These are phyloP conservation scores for Claviceps maximensis DNA, from an alignment of 2,329 filamentous ascomycete genomes.

Conservation along the genomic window DNA sequence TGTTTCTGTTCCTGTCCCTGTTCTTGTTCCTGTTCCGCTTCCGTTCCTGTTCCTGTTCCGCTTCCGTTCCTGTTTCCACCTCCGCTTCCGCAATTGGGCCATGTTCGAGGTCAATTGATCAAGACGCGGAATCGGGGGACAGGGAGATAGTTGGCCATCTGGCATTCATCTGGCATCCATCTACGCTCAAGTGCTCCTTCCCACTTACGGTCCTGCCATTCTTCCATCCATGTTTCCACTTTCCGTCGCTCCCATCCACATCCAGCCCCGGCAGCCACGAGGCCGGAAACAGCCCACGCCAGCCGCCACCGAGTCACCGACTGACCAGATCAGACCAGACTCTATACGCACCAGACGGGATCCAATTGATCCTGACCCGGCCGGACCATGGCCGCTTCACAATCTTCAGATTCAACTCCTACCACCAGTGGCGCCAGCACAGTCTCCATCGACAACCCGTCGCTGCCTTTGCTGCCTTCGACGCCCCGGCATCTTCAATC, in stretches of 20 bases:
- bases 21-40: too few species aligned
- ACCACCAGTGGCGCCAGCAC: background rate
- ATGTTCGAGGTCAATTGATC: too few species aligned
- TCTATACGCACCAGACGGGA: too few species aligned
- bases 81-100: too few species aligned
- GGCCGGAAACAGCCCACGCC: background rate
- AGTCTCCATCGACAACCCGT: slow-evolving; percentile 3
- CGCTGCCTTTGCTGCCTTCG: background rate
- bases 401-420: slow-evolving; percentile 1
- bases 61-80: too few species aligned
- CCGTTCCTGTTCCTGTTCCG: too few species aligned
- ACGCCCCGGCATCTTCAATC: background rate
- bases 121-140: too few species aligned
- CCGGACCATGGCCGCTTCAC: background rate
- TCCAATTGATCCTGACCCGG: too few species aligned
- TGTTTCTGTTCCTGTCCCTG: too few species aligned
- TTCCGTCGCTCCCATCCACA: background rate
- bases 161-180: too few species aligned
- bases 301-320: background rate
- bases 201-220: too few species aligned
- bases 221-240: background rate
- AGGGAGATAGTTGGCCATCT: too few species aligned
- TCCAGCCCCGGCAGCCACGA: background rate
- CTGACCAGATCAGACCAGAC: background rate
- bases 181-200: background rate